A percentile compares a stretch with the other conserved stretches of the same genome.
These are phyloP conservation scores for Chaetomiaceae sp. DNA, from an alignment of 2,329 filamentous ascomycete genomes.

Conservation along the genomic window DNA sequence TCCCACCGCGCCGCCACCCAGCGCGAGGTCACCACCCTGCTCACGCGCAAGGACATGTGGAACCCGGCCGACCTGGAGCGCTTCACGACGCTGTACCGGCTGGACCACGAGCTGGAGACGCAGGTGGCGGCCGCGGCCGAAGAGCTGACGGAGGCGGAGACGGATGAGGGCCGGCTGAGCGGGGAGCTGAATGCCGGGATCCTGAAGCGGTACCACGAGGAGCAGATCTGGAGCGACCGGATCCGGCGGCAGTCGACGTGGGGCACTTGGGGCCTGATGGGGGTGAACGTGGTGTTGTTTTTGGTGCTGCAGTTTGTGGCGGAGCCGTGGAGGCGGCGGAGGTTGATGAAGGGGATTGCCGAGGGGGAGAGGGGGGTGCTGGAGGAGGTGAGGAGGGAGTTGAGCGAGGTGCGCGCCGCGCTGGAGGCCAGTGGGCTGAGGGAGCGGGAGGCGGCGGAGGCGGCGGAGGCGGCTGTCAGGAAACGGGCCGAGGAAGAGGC, in stretches of 20 bases:
- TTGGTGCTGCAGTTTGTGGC: conserved; percentile 81
- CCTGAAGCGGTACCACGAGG: conserved; percentile 90
- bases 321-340: conserved; percentile 82
- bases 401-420: conserved; percentile 34
- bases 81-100: conserved; percentile 87
- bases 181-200: conserved; percentile 76
- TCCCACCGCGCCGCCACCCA: conserved; percentile 81
- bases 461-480: conserved; percentile 22
- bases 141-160: conserved; percentile 69
- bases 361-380: conserved; percentile 64
- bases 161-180: conserved; percentile 71
- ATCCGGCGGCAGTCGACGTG: conserved; percentile 95
- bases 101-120: conserved; percentile 89
- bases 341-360: conserved; percentile 78
- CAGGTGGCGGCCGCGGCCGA: conserved; percentile 70
- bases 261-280: conserved; percentile 98
- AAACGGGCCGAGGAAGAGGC: background rate
- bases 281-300: conserved; percentile 87
- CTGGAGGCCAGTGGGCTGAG: conserved; percentile 24
- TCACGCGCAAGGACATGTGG: conserved; percentile 94
- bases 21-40: conserved; percentile 88
- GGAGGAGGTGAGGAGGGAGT: conserved; percentile 45
- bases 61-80: conserved; percentile 80
- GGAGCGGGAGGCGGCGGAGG: conserved; percentile 8
- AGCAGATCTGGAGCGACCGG: conserved; percentile 98